phyloP scores from a whole-genome alignment of 139 green algal genomes.

The Chlamydomonas applanata region DNA sequence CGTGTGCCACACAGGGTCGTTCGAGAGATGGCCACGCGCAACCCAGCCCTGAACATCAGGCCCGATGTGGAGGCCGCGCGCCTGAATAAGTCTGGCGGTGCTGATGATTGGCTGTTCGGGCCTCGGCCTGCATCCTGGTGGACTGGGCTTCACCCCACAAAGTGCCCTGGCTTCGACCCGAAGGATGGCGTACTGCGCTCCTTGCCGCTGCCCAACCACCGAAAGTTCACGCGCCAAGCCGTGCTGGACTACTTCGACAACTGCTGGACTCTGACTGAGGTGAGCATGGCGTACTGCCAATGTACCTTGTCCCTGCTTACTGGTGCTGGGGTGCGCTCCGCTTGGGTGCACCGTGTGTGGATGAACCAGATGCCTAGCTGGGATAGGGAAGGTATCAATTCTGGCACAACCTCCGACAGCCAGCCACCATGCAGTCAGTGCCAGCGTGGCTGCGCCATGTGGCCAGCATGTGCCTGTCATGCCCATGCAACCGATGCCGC shows the following conservation, averaged over 20 bases:
- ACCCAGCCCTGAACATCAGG: constrained; percentile 43
- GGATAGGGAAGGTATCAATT: too few species aligned
- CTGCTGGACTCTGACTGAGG: constrained; percentile 69
- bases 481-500: background rate
- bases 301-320: background rate
- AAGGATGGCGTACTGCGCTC: constrained; percentile 47
- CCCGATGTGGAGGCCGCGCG: constrained; percentile 19
- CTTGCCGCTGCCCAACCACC: constrained; percentile 57
- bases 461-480: background rate
- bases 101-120: constrained; percentile 40
- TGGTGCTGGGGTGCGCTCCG: background rate
- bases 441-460: too few species aligned
- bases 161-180: constrained; percentile 47
- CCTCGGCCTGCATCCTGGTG: constrained; percentile 49
- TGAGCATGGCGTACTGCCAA: constrained; percentile 12
- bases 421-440: too few species aligned
- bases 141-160: constrained; percentile 38
- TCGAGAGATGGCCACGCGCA: constrained; percentile 52
- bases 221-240: constrained; percentile 42
- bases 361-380: too few species aligned
- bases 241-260: constrained; percentile 83
- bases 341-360: background rate
- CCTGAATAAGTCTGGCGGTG: constrained; percentile 11
- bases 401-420: too few species aligned
- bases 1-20: background rate